Evolutionary conservation across 1,139 yeast species (phyloP).

Genomic region (Debaryomycetaceae sp.): DNA sequence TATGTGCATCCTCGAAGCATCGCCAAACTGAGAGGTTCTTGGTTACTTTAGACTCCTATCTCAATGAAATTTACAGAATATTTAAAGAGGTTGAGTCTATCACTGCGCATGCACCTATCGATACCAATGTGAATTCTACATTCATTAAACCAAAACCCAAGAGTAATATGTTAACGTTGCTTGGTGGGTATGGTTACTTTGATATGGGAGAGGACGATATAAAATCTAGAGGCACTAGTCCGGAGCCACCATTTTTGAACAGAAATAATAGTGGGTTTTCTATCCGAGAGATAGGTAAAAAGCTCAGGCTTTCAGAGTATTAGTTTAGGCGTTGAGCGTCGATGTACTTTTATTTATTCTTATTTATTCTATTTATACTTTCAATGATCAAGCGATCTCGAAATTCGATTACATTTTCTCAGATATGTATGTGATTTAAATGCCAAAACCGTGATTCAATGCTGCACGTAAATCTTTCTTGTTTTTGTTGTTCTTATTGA

Average conservation of each 20-base stretch:
- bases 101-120: constrained; percentile 13
- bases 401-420: no score
- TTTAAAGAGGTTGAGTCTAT: constrained; percentile 40
- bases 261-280: constrained; percentile 47
- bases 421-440: constrained; percentile 6
- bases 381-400: no score
- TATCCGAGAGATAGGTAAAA: constrained; percentile 65
- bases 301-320: constrained; percentile 70
- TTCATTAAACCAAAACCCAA: constrained; percentile 4
- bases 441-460: constrained; percentile 42
- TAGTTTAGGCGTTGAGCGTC: constrained; percentile 16
- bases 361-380: neutral
- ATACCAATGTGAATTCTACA: constrained; percentile 12
- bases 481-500: constrained; percentile 33
- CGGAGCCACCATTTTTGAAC: constrained; percentile 56
- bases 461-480: constrained; percentile 43
- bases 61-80: constrained; percentile 59
- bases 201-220: constrained; percentile 70
- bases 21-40: constrained; percentile 83
- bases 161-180: constrained; percentile 41
- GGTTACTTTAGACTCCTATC: constrained; percentile 67
- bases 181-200: constrained; percentile 80
- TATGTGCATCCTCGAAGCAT: constrained; percentile 87
- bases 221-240: constrained; percentile 67
- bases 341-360: constrained; percentile 5